Conservation (phyloP, 352 stramenopile genomes). For the Pythium sukuiense region DNA sequence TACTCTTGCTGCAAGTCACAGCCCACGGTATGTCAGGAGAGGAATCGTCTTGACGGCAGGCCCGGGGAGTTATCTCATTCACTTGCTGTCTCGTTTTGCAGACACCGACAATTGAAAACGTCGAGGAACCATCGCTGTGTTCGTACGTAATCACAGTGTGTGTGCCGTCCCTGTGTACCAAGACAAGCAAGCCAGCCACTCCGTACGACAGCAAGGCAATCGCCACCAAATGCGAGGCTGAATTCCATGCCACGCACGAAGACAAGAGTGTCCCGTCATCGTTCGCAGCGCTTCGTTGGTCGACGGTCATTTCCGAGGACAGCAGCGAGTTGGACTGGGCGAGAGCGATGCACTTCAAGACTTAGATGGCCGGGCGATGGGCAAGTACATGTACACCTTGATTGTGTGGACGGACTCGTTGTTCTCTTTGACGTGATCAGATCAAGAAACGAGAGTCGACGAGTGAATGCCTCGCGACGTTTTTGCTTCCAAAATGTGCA, state of each 20-base stretch:
- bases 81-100: constrained; percentile 4
- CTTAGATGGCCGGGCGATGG: constrained; percentile 21
- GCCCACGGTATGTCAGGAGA: constrained; percentile 29
- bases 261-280: constrained; percentile 34
- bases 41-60: background rate
- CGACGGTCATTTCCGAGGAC: constrained; percentile 79
- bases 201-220: constrained; percentile 39
- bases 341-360: constrained; percentile 64
- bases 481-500: constrained; percentile 41
- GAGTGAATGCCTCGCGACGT: constrained; percentile 54
- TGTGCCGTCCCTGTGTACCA: constrained; percentile 70
- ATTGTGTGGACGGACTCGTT: background rate
- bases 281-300: constrained; percentile 77
- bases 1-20: constrained; percentile 78
- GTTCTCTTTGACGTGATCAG: constrained; percentile 17
- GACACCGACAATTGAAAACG: constrained; percentile 55
- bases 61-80: too few relatives aligned
- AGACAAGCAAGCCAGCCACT: constrained; percentile 29
- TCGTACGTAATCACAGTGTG: constrained; percentile 79
- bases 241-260: constrained; percentile 40
- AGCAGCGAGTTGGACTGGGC: constrained; percentile 86
- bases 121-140: constrained; percentile 83
- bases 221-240: constrained; percentile 46
- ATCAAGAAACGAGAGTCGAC: constrained; percentile 74
- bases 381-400: background rate